phyloP scores from a whole-genome alignment of 2,329 filamentous ascomycete genomes.

The Diaporthe sp. region DNA sequence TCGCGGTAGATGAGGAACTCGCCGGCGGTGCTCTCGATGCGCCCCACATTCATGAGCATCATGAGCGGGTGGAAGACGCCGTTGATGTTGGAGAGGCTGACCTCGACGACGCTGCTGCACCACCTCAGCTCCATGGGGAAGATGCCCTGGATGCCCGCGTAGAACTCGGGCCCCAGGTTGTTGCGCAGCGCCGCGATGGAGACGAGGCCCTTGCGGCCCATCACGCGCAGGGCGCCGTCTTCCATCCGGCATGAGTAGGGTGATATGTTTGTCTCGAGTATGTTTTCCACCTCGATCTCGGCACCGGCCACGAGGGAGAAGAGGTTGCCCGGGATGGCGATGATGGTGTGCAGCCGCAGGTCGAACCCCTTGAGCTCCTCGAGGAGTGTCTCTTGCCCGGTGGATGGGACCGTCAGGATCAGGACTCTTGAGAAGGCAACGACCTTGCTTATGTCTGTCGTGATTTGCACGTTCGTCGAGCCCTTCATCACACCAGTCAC shows the following conservation, averaged over 20 bases:
- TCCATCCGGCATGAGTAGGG: slow-evolving; percentile 46
- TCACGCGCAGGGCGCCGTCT: slow-evolving; percentile 41
- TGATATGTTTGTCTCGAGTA: slow-evolving; percentile 46
- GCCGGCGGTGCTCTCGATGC: slow-evolving; percentile 46
- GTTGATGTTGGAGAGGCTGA: slow-evolving; percentile 47
- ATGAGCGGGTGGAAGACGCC: slow-evolving; percentile 47
- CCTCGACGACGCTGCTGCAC: slow-evolving; percentile 47
- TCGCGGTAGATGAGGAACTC: slow-evolving; percentile 45
- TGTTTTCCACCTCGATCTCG: slow-evolving; percentile 41
- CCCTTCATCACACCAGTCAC: slow-evolving; percentile 41
- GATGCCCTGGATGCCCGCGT: slow-evolving; percentile 38
- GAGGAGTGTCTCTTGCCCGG: slow-evolving; percentile 42
- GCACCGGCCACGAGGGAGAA: slow-evolving; percentile 43
- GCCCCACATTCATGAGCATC: slow-evolving; percentile 48
- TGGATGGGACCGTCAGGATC: slow-evolving; percentile 44
- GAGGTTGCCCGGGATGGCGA: slow-evolving; percentile 46
- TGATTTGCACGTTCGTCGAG: slow-evolving; percentile 33
- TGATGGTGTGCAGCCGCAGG: slow-evolving; percentile 42
- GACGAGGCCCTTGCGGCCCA: slow-evolving; percentile 42
- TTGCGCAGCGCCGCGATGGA: slow-evolving; percentile 27
- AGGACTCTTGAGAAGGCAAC: slow-evolving; percentile 44
- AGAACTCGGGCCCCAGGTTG: slow-evolving; percentile 20
- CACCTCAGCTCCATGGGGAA: slow-evolving; percentile 45
- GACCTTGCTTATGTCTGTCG: slow-evolving; percentile 43
- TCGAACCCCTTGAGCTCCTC: slow-evolving; percentile 37